Evolutionary conservation across 139 green algal genomes (phyloP).

Genomic region (Closterium sp.): DNA sequence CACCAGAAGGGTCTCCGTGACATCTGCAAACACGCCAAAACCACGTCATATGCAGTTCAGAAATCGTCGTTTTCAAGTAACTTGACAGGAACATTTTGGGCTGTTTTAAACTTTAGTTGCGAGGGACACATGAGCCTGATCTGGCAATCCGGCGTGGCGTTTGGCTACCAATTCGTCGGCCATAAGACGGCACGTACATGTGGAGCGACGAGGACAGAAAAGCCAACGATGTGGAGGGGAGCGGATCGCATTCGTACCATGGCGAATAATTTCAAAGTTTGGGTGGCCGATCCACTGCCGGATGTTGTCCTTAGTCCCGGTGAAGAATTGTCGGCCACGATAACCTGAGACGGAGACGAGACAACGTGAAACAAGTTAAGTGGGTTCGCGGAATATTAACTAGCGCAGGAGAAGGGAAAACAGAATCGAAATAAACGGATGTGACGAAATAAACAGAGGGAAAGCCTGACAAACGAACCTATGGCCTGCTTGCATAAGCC

Average conservation of each 20-base stretch:
- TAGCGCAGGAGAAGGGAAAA: not conserved
- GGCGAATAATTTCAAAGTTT: conserved; percentile 97
- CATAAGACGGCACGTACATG: not conserved
- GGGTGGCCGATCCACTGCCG: conserved; percentile 72
- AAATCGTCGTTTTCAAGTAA: too few relatives aligned
- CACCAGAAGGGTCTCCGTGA: conserved; percentile 89
- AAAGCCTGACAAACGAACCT: conserved; percentile 49
- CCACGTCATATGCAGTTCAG: not conserved
- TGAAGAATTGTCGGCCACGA: conserved; percentile 99
- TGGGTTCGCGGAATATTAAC: not conserved
- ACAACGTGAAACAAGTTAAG: not conserved
- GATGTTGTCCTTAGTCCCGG: conserved; percentile 94
- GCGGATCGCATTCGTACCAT: conserved; percentile 61
- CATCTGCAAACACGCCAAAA: conserved; percentile 56
- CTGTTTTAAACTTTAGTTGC: too few relatives aligned
- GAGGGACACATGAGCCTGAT: too few relatives aligned
- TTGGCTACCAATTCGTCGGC: too few relatives aligned
- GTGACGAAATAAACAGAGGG: not conserved
- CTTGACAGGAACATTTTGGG: too few relatives aligned
- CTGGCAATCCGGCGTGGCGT: too few relatives aligned
- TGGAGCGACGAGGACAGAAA: not conserved
- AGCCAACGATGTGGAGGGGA: not conserved
- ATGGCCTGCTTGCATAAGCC: conserved; percentile 49
- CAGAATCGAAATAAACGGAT: not conserved
- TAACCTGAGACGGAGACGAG: conserved; percentile 61